Percentiles rank a stretch among this genome's conserved stretches.
phyloP scores from a whole-genome alignment of 1,284 basidiomycete species.

The Leccinum solheimii region DNA sequence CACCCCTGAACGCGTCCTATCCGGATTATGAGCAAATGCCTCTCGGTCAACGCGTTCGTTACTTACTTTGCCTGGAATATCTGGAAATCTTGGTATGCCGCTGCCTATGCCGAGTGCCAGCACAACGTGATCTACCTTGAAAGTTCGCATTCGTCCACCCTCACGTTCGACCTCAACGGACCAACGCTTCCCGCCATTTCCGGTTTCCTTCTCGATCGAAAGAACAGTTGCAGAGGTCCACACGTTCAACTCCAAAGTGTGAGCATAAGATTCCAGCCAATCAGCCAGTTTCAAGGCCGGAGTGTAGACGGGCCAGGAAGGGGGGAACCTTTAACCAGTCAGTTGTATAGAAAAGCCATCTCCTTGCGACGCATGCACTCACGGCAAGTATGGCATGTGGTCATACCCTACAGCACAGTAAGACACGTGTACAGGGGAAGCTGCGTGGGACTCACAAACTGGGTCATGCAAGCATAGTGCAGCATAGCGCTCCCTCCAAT shows the following conservation, averaged over 20 bases:
- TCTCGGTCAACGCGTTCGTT: background rate
- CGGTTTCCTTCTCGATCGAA: slow-evolving; percentile 32
- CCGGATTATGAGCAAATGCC: slow-evolving; percentile 17
- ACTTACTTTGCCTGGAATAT: slow-evolving; percentile 37
- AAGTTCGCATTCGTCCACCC: slow-evolving; percentile 33
- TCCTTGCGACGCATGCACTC: slow-evolving; percentile 5
- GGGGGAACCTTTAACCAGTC: slow-evolving; percentile 30
- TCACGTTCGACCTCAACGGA: slow-evolving; percentile 38
- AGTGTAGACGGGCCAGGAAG: slow-evolving; percentile 42
- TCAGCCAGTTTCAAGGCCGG: slow-evolving; percentile 46
- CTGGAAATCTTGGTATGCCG: slow-evolving; percentile 37
- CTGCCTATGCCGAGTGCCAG: slow-evolving; percentile 46
- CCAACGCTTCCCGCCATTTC: slow-evolving; percentile 40
- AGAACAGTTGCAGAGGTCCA: slow-evolving; percentile 44
- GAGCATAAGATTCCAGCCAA: slow-evolving; percentile 51
- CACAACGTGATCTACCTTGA: slow-evolving; percentile 41
- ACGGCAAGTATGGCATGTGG: slow-evolving; percentile 41
- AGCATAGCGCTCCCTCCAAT: slow-evolving; percentile 33
- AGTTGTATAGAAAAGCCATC: background rate
- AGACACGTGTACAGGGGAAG: background rate
- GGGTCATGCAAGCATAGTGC: slow-evolving; percentile 31
- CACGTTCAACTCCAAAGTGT: slow-evolving; percentile 45
- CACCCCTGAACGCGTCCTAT: slow-evolving; percentile 55
- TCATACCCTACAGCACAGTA: slow-evolving; percentile 28
- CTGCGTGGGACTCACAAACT: slow-evolving; percentile 33